Base-by-base conservation (phyloP, 768 basidiomycete species). In the Boletus rubroflammeus region DNA sequence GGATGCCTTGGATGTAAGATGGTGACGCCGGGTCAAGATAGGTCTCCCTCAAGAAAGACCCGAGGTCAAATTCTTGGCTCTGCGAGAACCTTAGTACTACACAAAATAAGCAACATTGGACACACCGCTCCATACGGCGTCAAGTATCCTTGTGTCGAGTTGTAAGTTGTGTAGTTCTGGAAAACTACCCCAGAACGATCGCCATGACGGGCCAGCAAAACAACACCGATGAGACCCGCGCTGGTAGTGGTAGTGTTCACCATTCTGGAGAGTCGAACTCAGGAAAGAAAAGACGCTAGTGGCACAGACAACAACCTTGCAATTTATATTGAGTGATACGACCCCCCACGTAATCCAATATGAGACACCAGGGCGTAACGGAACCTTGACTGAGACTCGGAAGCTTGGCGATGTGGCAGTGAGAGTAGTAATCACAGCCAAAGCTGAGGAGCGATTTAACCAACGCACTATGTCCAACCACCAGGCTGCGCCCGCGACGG, bases 161-260 rank as follows among this genome's bases (percentile, higher is more conserved):
- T 74, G 65, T 90, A 90, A n/a, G 81, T 85, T 53, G 76, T 70
- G 17, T 88, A 88, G 67, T 90, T 81, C 66, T 91, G 89, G 72
- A 78, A 83, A 63, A 81, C 81, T 60, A 77, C 79, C 6, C 43
- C 58, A 58, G 74, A 72, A 56, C 88, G 83, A 69, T 90, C 89
- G 42, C 89, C 89, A 62, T 90, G 88, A 61, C 88, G 84, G 57
- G 81, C 84, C 62, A 91, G 74, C 64, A 89, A 73, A 58, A 90
- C 80, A 56, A 86, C 87, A 67, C 88, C 88, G 52, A 86, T 81
- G 59, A 90, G 69, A 21, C 70, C 64, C 6, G 66, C 53, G 49
- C 42, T 51, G 1, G 62, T 50, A 28, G 66, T 51, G 1, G 62
- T 50, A 28, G 66, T 36, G 45, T 67, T 67, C 5, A 70, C 60